Evolutionary conservation across 192 early-diverging fungal species (phyloP), one percentile per base, ranked within the genome.

Genomic region (Backusella tuberculispora): DNA sequence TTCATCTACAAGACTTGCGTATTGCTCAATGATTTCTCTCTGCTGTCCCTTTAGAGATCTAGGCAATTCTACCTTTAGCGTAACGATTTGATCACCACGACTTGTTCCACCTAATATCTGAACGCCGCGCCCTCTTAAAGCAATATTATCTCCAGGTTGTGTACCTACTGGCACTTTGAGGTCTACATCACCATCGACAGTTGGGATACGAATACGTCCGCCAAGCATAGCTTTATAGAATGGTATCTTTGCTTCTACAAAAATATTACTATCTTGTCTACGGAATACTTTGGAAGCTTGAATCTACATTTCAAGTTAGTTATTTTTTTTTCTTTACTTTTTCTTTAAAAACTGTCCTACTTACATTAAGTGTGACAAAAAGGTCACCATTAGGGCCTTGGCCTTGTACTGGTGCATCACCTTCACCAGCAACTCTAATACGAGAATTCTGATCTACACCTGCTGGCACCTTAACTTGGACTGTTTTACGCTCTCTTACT

Each of bases 161-260:
- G 92, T 89, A 45, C 96, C 97, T 10, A 91, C 67, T 19, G 91
- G 91, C 48, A 99, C 80, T 63, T 89, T 94, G 41, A 99, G 81
- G 69, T 99, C 97, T 1, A 98, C 95, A 74, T 97, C 94, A 40
- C 98, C 97, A 79, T 99, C 97, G 8, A 99, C 88, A 9, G 98
- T 98, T 2, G 95, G 96, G 15, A 99, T 89, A 6, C 90, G 86
- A 6, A 98, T 80, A 1, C 84, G 85, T 60, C 98, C 98, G 42
- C 98, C 98, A 45, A 99, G 81, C 6, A 96, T 83, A 6, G 98
- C 98, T 2, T 88, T 93, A 17, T 91, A 86, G 74, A 99, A 89
- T 8, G 98, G 97, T 17, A 99, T 83, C 2, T 78, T 78, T 5
- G 90, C 87, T 29, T 93, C 85, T 13, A 92, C 85, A 77, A 92